Evolutionary conservation across 768 basidiomycete species (phyloP).

Genomic region (Collybiopsis luxurians): DNA sequence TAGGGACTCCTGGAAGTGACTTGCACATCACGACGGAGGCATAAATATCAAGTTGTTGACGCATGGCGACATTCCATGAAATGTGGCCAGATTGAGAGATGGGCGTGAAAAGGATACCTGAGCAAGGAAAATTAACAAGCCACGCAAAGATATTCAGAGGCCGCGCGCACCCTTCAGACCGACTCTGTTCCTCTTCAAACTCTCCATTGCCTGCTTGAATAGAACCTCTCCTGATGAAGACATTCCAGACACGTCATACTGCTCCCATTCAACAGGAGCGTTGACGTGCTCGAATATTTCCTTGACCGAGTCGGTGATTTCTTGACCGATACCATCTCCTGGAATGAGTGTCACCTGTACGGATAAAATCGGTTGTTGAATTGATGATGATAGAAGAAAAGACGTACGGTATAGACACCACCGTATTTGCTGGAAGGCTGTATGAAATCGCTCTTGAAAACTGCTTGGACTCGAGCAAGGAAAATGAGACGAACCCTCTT

Average conservation of each 20-base stretch:
- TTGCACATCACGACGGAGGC: constrained; percentile 99
- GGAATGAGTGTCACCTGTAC: constrained; percentile 92
- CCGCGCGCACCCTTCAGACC: constrained; percentile 84
- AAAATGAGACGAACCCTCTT: constrained; percentile 51
- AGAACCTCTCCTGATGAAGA: constrained; percentile 91
- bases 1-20: constrained; percentile 93
- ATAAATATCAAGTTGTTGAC: constrained; percentile 98
- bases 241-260: constrained; percentile 96
- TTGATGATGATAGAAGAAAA: constrained; percentile 7
- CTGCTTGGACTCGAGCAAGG: too few relatives aligned
- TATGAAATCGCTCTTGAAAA: constrained; percentile 9
- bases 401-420: constrained; percentile 82
- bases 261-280: constrained; percentile 98
- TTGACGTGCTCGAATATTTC: constrained; percentile 98
- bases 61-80: constrained; percentile 99
- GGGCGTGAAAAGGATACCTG: constrained; percentile 98
- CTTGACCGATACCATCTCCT: constrained; percentile 95
- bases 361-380: constrained; percentile 20
- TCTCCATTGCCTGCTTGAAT: constrained; percentile 98
- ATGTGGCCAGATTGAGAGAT: constrained; percentile 95
- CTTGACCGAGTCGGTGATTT: constrained; percentile 98
- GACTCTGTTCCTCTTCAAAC: constrained; percentile 94
- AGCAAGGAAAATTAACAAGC: constrained; percentile 8
- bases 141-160: constrained; percentile 6
- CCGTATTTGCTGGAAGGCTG: constrained; percentile 89